Conservation (phyloP, 306 rosid species). For the Benincasa hispida region DNA sequence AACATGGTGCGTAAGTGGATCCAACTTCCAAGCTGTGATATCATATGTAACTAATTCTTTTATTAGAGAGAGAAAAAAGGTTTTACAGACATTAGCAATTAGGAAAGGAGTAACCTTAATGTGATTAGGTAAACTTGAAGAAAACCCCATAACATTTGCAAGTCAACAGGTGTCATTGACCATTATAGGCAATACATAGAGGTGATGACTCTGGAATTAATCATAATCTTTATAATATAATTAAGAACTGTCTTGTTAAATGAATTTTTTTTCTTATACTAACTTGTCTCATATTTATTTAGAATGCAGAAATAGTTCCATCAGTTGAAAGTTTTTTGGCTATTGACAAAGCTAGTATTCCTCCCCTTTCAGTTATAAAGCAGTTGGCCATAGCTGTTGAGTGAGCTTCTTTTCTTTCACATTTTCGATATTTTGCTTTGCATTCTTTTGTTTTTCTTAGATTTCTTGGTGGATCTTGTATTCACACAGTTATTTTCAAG, state of each 20-base stretch:
- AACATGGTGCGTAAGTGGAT: not conserved
- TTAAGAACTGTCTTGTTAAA: not conserved
- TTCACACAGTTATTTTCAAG: conserved; percentile 1
- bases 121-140: not conserved
- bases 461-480: conserved; percentile 7
- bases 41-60: not conserved
- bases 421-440: conserved; percentile 9
- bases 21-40: not conserved
- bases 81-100: not conserved
- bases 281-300: conserved; percentile 2
- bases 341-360: conserved; percentile 51
- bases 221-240: not conserved
- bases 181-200: not conserved
- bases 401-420: conserved; percentile 41
- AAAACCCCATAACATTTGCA: not conserved
- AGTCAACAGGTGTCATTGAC: not conserved
- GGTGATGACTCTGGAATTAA: not conserved
- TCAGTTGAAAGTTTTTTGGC: conserved; percentile 53
- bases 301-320: conserved; percentile 64
- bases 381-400: conserved; percentile 82
- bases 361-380: conserved; percentile 56
- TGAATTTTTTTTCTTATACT: not conserved
- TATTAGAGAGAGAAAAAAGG: not conserved
- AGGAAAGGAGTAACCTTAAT: not conserved
- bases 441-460: conserved; percentile 8